Conservation (phyloP, 306 rosid genomes). For the Lagenaria siceraria region DNA sequence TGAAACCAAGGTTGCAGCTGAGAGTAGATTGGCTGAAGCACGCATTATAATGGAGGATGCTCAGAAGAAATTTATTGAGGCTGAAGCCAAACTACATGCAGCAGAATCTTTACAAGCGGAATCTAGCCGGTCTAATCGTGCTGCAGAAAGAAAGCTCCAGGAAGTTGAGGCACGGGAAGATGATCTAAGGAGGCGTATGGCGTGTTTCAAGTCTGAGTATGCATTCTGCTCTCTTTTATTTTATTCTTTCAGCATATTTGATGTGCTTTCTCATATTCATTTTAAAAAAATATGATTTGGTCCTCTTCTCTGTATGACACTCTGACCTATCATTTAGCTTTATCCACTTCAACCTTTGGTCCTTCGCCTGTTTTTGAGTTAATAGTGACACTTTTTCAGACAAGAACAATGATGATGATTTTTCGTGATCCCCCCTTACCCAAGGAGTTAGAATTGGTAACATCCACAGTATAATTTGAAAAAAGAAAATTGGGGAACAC, state of each 20-base stretch:
- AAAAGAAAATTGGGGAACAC: background rate
- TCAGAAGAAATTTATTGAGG: constrained; percentile 46
- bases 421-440: background rate
- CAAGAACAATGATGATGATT: background rate
- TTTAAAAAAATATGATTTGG: background rate
- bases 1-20: constrained; percentile 85
- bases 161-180: constrained; percentile 94
- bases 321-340: too few species aligned
- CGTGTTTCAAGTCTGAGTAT: constrained; percentile 74
- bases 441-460: background rate
- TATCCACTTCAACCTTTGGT: background rate
- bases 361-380: background rate
- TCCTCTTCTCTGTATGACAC: background rate
- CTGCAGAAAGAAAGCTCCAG: constrained; percentile 77
- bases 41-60: constrained; percentile 49
- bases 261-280: background rate
- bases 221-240: constrained; percentile 10
- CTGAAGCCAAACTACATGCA: constrained; percentile 54
- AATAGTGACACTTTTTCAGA: background rate
- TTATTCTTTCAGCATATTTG: background rate
- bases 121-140: constrained; percentile 44
- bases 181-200: constrained; percentile 60
- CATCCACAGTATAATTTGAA: background rate
- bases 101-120: constrained; percentile 73
- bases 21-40: constrained; percentile 67